A percentile compares a stretch with the other conserved stretches of the same genome.
phyloP scores from a whole-genome alignment of 148 eudicot genomes.

The Persicaria maculosa region DNA sequence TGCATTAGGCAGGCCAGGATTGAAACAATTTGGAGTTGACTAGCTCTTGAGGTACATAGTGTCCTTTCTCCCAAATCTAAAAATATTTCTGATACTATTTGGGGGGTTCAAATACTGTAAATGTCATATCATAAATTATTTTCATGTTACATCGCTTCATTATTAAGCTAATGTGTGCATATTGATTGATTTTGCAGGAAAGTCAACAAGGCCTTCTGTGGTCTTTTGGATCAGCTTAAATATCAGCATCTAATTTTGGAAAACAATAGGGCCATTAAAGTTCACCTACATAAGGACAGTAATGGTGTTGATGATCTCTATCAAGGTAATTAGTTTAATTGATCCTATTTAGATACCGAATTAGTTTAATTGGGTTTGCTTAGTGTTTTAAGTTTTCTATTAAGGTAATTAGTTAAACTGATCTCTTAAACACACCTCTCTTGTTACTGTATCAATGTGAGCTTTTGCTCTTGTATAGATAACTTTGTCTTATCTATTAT shows the following conservation, averaged over 20 bases:
- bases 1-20: conserved; percentile 37
- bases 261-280: background rate
- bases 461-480: too few relatives aligned
- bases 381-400: too few relatives aligned
- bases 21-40: background rate
- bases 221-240: background rate
- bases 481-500: too few relatives aligned
- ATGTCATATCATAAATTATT: background rate
- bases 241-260: background rate
- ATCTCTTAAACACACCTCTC: too few relatives aligned
- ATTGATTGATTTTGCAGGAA: background rate
- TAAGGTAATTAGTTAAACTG: too few relatives aligned
- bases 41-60: background rate
- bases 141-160: background rate
- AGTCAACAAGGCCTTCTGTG: background rate
- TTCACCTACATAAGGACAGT: background rate
- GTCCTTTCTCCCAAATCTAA: background rate
- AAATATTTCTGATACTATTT: background rate
- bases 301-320: background rate
- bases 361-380: too few relatives aligned
- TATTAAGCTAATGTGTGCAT: background rate
- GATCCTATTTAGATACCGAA: too few relatives aligned
- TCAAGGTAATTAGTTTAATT: too few relatives aligned
- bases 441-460: too few relatives aligned
- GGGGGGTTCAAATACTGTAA: background rate